Evolutionary conservation across 768 basidiomycete species (phyloP).

Genomic region (Serpula lacrymans): DNA sequence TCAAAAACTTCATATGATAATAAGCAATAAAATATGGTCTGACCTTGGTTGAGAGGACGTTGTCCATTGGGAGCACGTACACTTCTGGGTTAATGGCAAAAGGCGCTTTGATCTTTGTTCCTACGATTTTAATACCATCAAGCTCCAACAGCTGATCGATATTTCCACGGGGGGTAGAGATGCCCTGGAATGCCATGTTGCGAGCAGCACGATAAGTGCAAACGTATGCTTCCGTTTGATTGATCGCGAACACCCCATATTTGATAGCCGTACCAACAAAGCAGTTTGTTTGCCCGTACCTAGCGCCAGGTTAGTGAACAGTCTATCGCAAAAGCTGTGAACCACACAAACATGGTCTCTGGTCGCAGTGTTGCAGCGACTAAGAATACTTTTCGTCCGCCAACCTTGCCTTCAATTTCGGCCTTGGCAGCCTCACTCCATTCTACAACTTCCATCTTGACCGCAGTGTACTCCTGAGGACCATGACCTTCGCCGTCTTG

Average conservation of each 20-base stretch:
- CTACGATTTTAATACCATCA: constrained; percentile 75
- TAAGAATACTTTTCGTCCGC: constrained; percentile 79
- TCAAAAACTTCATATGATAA: constrained; percentile 5
- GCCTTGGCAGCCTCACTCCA: constrained; percentile 74
- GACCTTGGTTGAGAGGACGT: constrained; percentile 91
- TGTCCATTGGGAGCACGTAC: constrained; percentile 98
- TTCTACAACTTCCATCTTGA: constrained; percentile 91
- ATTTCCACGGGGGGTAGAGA: constrained; percentile 67
- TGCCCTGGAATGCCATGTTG: constrained; percentile 98
- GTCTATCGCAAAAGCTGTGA: not conserved
- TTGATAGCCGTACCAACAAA: constrained; percentile 90
- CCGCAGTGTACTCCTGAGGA: constrained; percentile 91
- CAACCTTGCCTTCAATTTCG: constrained; percentile 63
- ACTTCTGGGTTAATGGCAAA: constrained; percentile 80
- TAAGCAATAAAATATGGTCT: constrained; percentile 5
- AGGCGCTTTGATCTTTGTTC: constrained; percentile 88
- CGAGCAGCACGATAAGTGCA: constrained; percentile 87
- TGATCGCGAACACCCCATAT: constrained; percentile 89
- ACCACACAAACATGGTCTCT: constrained; percentile 80
- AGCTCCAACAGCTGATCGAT: constrained; percentile 73
- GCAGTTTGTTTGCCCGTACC: constrained; percentile 98
- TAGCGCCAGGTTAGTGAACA: constrained; percentile 24
- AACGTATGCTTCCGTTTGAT: constrained; percentile 84
- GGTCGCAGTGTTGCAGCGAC: constrained; percentile 96
- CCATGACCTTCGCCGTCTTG: constrained; percentile 91